A percentile compares a stretch with the other conserved stretches of the same genome.
Conservation (phyloP, 1,284 basidiomycete genomes). For the Cryptococcus deneoformans region DNA sequence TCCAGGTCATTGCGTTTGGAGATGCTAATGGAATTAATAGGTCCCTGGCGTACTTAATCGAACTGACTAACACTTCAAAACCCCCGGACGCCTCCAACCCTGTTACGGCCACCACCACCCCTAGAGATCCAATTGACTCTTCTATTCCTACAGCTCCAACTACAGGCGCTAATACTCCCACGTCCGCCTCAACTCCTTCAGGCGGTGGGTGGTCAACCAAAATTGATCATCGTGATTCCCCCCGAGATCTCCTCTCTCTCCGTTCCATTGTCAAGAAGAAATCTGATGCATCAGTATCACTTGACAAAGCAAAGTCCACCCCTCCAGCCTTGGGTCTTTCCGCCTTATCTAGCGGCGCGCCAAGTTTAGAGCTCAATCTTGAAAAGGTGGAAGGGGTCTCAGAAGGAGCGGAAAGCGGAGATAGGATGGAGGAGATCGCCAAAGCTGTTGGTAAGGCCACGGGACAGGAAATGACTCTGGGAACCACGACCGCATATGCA, state of each 20-base stretch:
- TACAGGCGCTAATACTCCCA: neutral
- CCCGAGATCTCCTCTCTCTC: constrained; percentile 32
- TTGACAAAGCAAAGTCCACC: constrained; percentile 5
- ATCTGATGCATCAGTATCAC: constrained; percentile 23
- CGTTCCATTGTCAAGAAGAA: constrained; percentile 33
- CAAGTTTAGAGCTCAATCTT: constrained; percentile 23
- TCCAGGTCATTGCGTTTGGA: neutral
- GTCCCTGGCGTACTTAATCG: constrained; percentile 27
- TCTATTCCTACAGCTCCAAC: neutral
- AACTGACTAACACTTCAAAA: constrained; percentile 16
- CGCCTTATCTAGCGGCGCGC: constrained; percentile 17
- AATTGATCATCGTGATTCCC: constrained; percentile 28
- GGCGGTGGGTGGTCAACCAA: constrained; percentile 22
- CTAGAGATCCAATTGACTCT: neutral
- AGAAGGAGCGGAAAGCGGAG: constrained; percentile 10
- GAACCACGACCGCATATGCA: neutral
- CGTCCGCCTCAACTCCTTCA: neutral
- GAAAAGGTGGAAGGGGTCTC: constrained; percentile 26
- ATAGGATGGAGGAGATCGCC: constrained; percentile 24
- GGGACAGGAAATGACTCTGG: constrained; percentile 18
- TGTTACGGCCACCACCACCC: neutral
- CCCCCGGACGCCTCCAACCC: neutral
- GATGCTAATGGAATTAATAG: constrained; percentile 13
- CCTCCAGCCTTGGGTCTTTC: constrained; percentile 12
- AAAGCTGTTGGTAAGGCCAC: constrained; percentile 30